Evolutionary conservation across 352 stramenopile species (phyloP), one percentile per base, ranked within the genome.

Genomic region (Phytophthora ohioensis): DNA sequence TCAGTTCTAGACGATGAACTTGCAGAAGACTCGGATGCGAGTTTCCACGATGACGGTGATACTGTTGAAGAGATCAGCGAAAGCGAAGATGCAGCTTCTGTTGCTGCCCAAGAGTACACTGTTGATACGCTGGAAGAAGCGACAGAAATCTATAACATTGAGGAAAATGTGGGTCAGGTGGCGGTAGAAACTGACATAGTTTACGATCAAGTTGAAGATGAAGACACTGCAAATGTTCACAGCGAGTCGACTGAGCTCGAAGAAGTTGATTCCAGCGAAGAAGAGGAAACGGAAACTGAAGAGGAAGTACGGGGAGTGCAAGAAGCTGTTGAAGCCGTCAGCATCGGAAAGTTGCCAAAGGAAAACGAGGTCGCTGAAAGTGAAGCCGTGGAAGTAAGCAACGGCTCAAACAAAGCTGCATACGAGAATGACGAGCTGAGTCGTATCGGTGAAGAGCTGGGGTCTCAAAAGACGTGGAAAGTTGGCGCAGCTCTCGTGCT

Each of bases 401-500:
- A 54, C 9, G 12, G 6, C 1, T 67, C 46, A 3, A 55, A 27
- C 6, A 31, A 66, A 13, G 42, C 42, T 39, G 4, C 27, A 32
- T 49, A 65, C 43, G 9, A 54, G 17, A 36, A 58, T 32, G 42
- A 51, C 46, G 34, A 59, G 13, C 12, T 27, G 13, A 51, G 49
- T 8, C 51, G 13, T 11, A 41, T 62, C 6, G 12, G 1, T 15
- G 43, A 66, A 35, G 21, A 57, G 1, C 3, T 17, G n/a, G 43
- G 67, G 11, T 38, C 30, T 2, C 12, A 57, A n/a, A 38, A 57
- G 35, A 43, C 31, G 5, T 79, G 63, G 69, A 69, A 65, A 43
- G 48, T 76, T 32, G 46, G 66, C 4, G 62, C 48, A 48, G 64
- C 65, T 27, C 42, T 84, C 9, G 48, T 75, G 12, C 51, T 80